Base-by-base conservation (phyloP, 2,329 filamentous ascomycete genomes). In the Chrysoporthe puriensis region DNA sequence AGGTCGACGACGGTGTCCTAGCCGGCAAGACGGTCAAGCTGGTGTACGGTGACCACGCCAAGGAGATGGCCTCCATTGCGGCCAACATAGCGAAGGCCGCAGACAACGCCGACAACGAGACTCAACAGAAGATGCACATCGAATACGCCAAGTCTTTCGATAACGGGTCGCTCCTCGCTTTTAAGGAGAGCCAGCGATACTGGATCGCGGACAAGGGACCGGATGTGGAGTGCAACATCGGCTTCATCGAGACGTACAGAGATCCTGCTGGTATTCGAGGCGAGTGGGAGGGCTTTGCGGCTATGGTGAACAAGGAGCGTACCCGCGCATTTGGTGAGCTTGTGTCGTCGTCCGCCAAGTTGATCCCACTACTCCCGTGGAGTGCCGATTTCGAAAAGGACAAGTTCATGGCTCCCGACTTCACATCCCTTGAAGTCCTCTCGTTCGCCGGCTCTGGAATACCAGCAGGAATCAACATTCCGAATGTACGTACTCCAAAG, bases 281-380 rank as follows among this genome's bases (percentile, higher is more conserved):
- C 69, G 93, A 96, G 77, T 96, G 91, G 90, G 92, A 96, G 78
- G 92, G 92, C 2, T 94, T 96, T 75, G 91, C 91, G 58, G 91
- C 91, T 58, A 80, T 92, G 79, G 91, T 98, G 58, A 98, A 98
- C 79, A 85, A 95, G 75, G 95, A 97, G 77, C 90, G 95, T 26
- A 99, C 95, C 1, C 87, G 87, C 68, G 93, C 94, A 1, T 98
- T 98, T 76, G 91, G 91, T 8, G 90, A 91, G 72, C 87, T 98
- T 1, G 96, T 98, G 4, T 85, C 90, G 26, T 90, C 90, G 36
- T 94, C 96, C 0, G 91, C 94, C 13, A 83, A 84, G 58, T 90
- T 97, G 76, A 97, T 99, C 63, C 93, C 94, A 7, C 88, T 96
- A 70, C 83, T 99, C 16, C 96, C 96, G 0, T 99, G 96, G 96